Base-by-base conservation (phyloP, 1,139 yeast species). In the Magnusiomyces sp. region DNA sequence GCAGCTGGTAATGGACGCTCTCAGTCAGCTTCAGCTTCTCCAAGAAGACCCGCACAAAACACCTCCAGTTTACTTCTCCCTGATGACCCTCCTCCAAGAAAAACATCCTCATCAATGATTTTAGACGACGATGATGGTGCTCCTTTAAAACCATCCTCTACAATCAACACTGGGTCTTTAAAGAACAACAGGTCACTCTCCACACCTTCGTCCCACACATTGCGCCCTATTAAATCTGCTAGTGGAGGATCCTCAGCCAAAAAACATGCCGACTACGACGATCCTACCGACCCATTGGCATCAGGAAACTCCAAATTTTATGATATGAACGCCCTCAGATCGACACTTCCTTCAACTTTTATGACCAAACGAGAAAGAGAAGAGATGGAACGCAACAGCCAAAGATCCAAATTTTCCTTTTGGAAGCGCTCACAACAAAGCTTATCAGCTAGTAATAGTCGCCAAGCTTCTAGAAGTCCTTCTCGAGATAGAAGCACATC, bases 281-380 rank as follows among this genome's bases (percentile, higher is more conserved):
- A 50, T 20, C 50, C 53, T 7, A 20, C 45, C 4, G 57, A 52
- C 40, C 56, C 57, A 6, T 45, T 34, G 14, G 48, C 48, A 6
- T 27, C 50, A 17, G 45, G 43, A 1, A 55, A 49, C 23, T 20
- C 48, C 7, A 51, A 43, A 37, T 53, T 48, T 40, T 52, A 53
- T 39, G 33, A 50, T 20, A 33, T 55, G 1, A 50, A 47, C 7
- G 10, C 23, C 29, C 45, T 51, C 38, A 43, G 54, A 16, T 19
- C 48, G 23, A 40, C 46, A 10, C 27, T 41, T 4, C 36, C 44
- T 5, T 23, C 44, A 4, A 20, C 20, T 17, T n/a, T 20, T 4
- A 41, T 41, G 44, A 29, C 44, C 16, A 41, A 19, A n/a, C 44
- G 44, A 6, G 44, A 41, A 23, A 17, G 36, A 2, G 44, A 41